These are phyloP conservation scores for Phytopythium aichiense DNA, from an alignment of 352 stramenopile species.

Conservation along the genomic window DNA sequence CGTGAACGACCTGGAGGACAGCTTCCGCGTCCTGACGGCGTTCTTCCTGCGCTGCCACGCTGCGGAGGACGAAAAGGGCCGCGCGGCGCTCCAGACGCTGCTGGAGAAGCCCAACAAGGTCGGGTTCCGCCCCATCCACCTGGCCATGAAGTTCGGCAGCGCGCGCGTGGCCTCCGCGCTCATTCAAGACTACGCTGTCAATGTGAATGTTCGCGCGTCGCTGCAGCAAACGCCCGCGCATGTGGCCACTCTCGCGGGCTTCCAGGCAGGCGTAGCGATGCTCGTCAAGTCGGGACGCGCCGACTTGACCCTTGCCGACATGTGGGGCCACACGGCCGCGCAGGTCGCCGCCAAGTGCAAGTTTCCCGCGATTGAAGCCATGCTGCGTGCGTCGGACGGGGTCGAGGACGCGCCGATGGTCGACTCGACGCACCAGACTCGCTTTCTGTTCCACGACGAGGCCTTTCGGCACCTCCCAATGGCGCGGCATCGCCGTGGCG, in stretches of 20 bases:
- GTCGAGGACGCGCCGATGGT: not conserved
- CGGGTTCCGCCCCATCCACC: slow-evolving; percentile 57
- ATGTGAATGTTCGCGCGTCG: slow-evolving; percentile 40
- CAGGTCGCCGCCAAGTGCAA: slow-evolving; percentile 39
- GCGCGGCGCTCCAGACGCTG: slow-evolving; percentile 27
- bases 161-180: slow-evolving; percentile 18
- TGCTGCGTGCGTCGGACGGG: slow-evolving; percentile 19
- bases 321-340: slow-evolving; percentile 40
- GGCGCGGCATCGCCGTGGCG: slow-evolving; percentile 54
- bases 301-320: slow-evolving; percentile 35
- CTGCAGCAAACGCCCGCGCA: slow-evolving; percentile 66
- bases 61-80: slow-evolving; percentile 7
- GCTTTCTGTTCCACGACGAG: slow-evolving; percentile 77
- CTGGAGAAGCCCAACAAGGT: slow-evolving; percentile 63
- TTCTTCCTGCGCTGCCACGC: slow-evolving; percentile 40
- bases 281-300: slow-evolving; percentile 34
- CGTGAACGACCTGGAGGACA: slow-evolving; percentile 46
- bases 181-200: slow-evolving; percentile 35
- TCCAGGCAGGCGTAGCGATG: slow-evolving; percentile 37
- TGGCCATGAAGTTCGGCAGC: slow-evolving; percentile 64
- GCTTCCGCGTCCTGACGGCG: slow-evolving; percentile 35
- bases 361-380: slow-evolving; percentile 27
- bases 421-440: slow-evolving; percentile 19
- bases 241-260: slow-evolving; percentile 49
- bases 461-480: slow-evolving; percentile 76